Evolutionary conservation across 2,329 filamentous ascomycete genomes (phyloP), one percentile per base, ranked within the genome.

Genomic region (Alternaria longipes): DNA sequence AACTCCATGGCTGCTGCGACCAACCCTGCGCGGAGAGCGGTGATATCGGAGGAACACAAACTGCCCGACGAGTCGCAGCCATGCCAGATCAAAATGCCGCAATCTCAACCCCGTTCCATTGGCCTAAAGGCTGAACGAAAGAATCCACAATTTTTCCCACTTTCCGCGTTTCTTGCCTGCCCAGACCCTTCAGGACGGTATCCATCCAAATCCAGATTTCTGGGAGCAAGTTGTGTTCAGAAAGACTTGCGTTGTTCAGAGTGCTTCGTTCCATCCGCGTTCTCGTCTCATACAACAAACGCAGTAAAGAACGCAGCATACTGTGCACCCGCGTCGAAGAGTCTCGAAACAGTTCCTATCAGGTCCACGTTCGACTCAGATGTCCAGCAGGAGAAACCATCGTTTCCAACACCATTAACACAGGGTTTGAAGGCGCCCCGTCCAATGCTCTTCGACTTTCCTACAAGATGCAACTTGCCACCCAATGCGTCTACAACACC

Each of bases 1-100:
- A 61, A 71, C 16, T 28, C 40, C 14, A 24, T n/a, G 22, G 36
- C 30, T 1, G n/a, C 18, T 16, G 18, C 32, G 14, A 11, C 20
- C 18, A 30, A 7, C 5, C n/a, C 14, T n/a, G 7, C 26, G 20
- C 28, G 38, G 16, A 8, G 46, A 32, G 28, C 14, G 4, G 5
- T 8, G 46, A 36, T 8, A 28, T 14, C 22, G 18, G 26, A 6
- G 24, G 36, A 34, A 18, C 2, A n/a, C 8, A n/a, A 2, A 16
- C 18, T 18, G 32, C 30, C 18, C 6, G 16, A 24, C 32, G 18
- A 54, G 18, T 41, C 26, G n/a, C 51, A 32, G 16, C 40, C 38
- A 16, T 54, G n/a, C 5, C 46, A 50, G 30, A 38, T 36, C 28
- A 54, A 28, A 41, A 22, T 18, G 42, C 38, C 12, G 36, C 24